Evolutionary conservation across 257 asterid species (phyloP).

Genomic region (Nicotiana tomentosiformis): DNA sequence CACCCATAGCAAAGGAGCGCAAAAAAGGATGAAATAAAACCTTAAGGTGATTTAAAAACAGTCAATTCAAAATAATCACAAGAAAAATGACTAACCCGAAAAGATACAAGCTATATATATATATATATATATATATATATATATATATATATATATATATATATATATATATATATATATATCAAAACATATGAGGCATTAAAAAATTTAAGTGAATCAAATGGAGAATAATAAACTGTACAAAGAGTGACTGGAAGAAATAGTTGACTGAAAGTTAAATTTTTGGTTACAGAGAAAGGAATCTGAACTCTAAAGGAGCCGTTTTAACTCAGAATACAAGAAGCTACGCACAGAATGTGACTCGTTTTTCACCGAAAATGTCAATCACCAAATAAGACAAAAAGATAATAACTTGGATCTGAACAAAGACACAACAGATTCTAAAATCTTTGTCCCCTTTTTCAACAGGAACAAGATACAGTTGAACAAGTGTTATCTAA

Average conservation of each 20-base stretch:
- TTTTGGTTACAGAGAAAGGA: neutral
- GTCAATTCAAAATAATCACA: too few species aligned
- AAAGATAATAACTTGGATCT: constrained; percentile 5
- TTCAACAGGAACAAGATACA: too few species aligned
- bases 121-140: too few species aligned
- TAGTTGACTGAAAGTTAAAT: neutral
- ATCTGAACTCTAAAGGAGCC: neutral
- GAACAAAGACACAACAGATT: neutral
- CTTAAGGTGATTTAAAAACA: too few species aligned
- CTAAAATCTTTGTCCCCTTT: neutral
- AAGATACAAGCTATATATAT: too few species aligned
- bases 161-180: too few species aligned
- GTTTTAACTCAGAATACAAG: neutral
- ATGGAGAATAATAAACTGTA: neutral
- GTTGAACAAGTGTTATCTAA: too few species aligned
- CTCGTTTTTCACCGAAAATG: constrained; percentile 11
- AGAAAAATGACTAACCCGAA: too few species aligned
- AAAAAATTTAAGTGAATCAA: neutral
- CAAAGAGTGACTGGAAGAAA: neutral
- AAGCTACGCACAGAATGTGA: neutral
- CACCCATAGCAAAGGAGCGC: too few species aligned
- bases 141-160: too few species aligned
- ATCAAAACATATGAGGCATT: neutral
- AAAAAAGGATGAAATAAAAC: too few species aligned
- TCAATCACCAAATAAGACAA: neutral